phyloP scores from a whole-genome alignment of 2,329 filamentous ascomycete genomes.

The Verticillium isaacii region DNA sequence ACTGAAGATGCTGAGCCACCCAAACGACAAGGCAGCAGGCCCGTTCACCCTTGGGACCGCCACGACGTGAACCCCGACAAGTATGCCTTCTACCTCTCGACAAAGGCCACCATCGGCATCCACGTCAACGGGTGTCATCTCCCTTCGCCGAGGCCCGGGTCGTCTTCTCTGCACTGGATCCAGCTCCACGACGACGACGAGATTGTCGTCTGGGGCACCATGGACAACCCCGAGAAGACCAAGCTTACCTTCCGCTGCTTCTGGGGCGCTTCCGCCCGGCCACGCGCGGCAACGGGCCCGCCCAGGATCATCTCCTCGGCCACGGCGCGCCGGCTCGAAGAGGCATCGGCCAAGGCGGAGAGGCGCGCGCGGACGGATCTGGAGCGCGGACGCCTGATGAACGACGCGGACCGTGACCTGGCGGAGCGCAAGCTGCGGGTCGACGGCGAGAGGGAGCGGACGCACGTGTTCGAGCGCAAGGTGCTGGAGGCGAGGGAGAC shows the following conservation, averaged over 20 bases:
- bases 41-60: conserved; percentile 31
- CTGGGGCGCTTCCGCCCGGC: conserved; percentile 49
- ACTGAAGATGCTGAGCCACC: conserved; percentile 60
- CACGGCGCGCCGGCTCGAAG: conserved; percentile 42
- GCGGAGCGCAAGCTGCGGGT: conserved; percentile 34
- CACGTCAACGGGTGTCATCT: conserved; percentile 70
- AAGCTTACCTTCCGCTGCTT: conserved; percentile 48
- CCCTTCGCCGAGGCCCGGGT: conserved; percentile 46
- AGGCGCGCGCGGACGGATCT: conserved; percentile 33
- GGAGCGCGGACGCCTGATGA: conserved; percentile 34
- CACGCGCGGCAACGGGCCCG: conserved; percentile 29
- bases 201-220: conserved; percentile 63
- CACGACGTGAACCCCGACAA: conserved; percentile 40
- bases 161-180: conserved; percentile 57
- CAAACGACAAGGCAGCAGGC: conserved; percentile 43
- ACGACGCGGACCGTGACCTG: conserved; percentile 40
- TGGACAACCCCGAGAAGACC: conserved; percentile 30
- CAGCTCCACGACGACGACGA: conserved; percentile 73
- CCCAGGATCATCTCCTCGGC: conserved; percentile 30
- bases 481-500: conserved; percentile 40
- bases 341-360: conserved; percentile 40
- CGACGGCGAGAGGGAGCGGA: conserved; percentile 43
- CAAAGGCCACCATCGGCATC: conserved; percentile 73
- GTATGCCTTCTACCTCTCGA: conserved; percentile 70
- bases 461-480: conserved; percentile 42